Base-by-base conservation (phyloP, 1,284 basidiomycete genomes). In the Cryptococcus wingfieldii region DNA sequence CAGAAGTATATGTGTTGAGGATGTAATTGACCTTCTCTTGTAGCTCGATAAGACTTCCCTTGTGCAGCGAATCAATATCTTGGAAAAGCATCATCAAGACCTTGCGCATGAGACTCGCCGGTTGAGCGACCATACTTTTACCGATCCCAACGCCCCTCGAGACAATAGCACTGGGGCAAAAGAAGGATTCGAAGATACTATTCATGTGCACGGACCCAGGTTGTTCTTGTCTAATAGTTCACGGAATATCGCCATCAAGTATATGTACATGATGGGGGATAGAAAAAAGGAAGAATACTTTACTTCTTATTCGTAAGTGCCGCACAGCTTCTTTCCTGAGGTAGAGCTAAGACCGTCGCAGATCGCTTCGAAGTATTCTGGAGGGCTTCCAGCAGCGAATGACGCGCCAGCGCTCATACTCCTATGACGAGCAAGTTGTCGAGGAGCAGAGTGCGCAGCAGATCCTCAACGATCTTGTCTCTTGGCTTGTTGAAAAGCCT, bases 141-240 rank as follows among this genome's bases (percentile, higher is more conserved):
- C 64, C n/a, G 28, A 53, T 5, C 38, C 38, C 23, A 44, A 53
- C 14, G 38, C 46, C 27, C 47, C 37, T 19, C 54, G 41, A 34
- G 42, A 27, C 23, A 42, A 50, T 16, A 43, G 19, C 51, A 55
- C 39, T 47, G 31, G 51, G 55, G 45, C 38, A 42, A 54, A 55
- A 13, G 27, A 51, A 2, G 46, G 55, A 2, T 74, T 96, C 74
- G 86, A 90, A 71, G 90, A 95, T 65, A 91, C 94, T 19, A 89
- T 92, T 70, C 88, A 96, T 68, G 82, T 94, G 10, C 92, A 97
- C 77, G 88, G 85, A 60, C 93, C 92, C 0, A 87, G 86, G 50
- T 81, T 96, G 46, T 86, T 86, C 69, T 81, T 93, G 77, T 88
- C 88, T 68, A 88, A 87, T 70, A 80, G 83, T 16, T 86, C 87